phyloP scores from a whole-genome alignment of 2,329 filamentous ascomycete genomes.

The Nothophaeocryptopus gaeumannii region DNA sequence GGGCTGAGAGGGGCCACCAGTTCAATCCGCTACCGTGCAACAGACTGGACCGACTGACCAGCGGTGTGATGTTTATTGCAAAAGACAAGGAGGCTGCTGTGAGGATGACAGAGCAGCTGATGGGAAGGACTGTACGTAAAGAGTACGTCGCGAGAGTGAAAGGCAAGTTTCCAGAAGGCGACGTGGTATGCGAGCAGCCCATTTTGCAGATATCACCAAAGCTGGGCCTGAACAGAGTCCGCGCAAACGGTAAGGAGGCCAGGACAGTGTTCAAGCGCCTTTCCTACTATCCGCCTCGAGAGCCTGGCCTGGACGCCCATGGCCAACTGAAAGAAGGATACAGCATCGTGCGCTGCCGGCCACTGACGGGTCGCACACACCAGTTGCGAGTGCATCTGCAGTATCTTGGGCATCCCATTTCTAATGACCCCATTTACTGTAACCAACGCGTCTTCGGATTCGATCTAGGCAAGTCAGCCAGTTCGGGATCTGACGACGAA shows the following conservation, averaged over 20 bases:
- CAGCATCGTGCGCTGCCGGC: conserved; percentile 90
- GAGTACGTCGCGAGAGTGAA: conserved; percentile 92
- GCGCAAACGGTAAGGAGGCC: conserved; percentile 86
- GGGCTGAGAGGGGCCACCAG: conserved; percentile 62
- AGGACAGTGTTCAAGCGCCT: conserved; percentile 87
- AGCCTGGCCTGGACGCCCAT: conserved; percentile 16
- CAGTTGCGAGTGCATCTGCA: conserved; percentile 94
- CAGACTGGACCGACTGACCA: conserved; percentile 87
- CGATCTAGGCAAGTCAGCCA: conserved; percentile 65
- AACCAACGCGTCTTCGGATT: conserved; percentile 89
- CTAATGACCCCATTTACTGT: conserved; percentile 96
- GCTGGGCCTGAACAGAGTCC: conserved; percentile 87
- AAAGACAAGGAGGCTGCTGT: conserved; percentile 82
- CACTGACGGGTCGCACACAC: conserved; percentile 89
- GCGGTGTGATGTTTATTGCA: conserved; percentile 96
- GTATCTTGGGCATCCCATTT: conserved; percentile 89
- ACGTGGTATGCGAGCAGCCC: conserved; percentile 88
- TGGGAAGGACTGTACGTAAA: conserved; percentile 79
- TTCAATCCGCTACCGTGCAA: conserved; percentile 76
- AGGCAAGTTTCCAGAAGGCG: conserved; percentile 86
- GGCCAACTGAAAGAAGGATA: conserved; percentile 57
- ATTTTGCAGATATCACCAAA: conserved; percentile 94
- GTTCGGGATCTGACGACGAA: conserved; percentile 74
- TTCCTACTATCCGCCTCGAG: conserved; percentile 73
- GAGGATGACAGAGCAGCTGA: conserved; percentile 71